Conservation (phyloP, 1,284 basidiomycete genomes). For the Calocybe gambosa region DNA sequence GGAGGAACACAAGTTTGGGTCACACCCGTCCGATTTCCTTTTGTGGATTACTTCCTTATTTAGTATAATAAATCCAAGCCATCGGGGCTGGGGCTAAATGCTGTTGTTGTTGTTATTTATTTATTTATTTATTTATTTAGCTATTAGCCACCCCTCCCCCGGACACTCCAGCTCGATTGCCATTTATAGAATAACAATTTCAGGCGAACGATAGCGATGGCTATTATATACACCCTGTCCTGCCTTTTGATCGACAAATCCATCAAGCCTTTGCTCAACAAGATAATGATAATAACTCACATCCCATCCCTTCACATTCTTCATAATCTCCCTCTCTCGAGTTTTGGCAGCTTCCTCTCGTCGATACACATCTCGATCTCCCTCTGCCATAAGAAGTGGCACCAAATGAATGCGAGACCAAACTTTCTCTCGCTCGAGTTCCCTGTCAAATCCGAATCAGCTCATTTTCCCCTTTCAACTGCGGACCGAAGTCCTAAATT, state of each 20-base stretch:
- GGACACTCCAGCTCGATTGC: neutral
- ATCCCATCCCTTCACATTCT: conserved; percentile 92
- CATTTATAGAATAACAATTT: conserved; percentile 53
- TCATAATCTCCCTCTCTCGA: conserved; percentile 92
- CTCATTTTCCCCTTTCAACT: conserved; percentile 30
- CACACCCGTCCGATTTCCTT: too few relatives aligned
- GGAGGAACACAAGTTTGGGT: neutral
- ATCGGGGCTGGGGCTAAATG: too few relatives aligned
- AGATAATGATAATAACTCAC: conserved; percentile 42
- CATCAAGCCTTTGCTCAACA: neutral
- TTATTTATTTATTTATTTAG: neutral
- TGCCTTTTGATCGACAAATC: conserved; percentile 23
- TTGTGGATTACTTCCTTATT: neutral
- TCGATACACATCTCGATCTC: conserved; percentile 87
- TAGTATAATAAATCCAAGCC: neutral
- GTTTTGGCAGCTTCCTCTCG: conserved; percentile 74
- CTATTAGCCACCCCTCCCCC: neutral
- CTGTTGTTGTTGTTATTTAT: neutral
- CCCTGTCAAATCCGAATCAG: conserved; percentile 56
- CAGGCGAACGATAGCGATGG: conserved; percentile 67
- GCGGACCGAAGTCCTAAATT: conserved; percentile 29
- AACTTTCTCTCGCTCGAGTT: conserved; percentile 87
- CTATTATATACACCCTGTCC: conserved; percentile 78
- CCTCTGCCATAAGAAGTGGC: conserved; percentile 87
- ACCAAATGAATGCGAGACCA: conserved; percentile 97